phyloP scores from a whole-genome alignment of 2,329 filamentous ascomycete species.

The Diplodia corticola region DNA sequence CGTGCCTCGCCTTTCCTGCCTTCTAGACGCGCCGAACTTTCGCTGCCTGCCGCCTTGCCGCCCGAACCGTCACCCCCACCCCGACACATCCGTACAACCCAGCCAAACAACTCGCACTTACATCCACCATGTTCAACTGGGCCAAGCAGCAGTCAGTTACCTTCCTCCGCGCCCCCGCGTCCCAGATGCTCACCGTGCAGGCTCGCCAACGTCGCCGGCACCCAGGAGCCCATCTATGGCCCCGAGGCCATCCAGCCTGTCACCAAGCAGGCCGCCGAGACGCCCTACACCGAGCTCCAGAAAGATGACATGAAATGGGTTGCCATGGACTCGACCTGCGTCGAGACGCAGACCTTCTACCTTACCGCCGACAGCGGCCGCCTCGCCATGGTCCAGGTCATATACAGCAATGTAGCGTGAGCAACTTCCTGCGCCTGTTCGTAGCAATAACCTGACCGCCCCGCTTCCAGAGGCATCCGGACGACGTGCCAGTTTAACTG shows the following conservation, averaged over 20 bases:
- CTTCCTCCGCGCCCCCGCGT: slow-evolving; percentile 27
- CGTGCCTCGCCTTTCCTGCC: slow-evolving; percentile 14
- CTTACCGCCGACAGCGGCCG: slow-evolving; percentile 76
- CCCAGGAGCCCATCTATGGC: slow-evolving; percentile 94
- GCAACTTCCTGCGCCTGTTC: slow-evolving; percentile 42
- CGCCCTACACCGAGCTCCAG: slow-evolving; percentile 76
- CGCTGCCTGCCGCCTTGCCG: slow-evolving; percentile 8
- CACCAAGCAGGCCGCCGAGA: slow-evolving; percentile 73
- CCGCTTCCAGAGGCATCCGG: slow-evolving; percentile 69
- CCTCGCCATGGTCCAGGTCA: slow-evolving; percentile 80
- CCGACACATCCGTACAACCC: neutral
- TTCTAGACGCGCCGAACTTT: slow-evolving; percentile 12
- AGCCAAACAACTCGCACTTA: neutral
- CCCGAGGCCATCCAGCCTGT: slow-evolving; percentile 84
- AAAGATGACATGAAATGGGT: slow-evolving; percentile 82
- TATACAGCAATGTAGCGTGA: slow-evolving; percentile 95
- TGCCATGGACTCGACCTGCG: slow-evolving; percentile 77
- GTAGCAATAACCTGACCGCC: slow-evolving; percentile 3
- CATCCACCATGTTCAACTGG: slow-evolving; percentile 78
- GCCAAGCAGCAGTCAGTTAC: slow-evolving; percentile 79
- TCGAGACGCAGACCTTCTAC: slow-evolving; percentile 96
- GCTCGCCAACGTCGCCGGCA: slow-evolving; percentile 80
- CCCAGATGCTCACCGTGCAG: slow-evolving; percentile 38
- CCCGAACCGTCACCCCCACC: slow-evolving; percentile 14
- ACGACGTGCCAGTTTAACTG: slow-evolving; percentile 92